These are phyloP conservation scores for Chaetoscypha palmicola DNA, from an alignment of 2,329 filamentous ascomycete species.

Conservation along the genomic window DNA sequence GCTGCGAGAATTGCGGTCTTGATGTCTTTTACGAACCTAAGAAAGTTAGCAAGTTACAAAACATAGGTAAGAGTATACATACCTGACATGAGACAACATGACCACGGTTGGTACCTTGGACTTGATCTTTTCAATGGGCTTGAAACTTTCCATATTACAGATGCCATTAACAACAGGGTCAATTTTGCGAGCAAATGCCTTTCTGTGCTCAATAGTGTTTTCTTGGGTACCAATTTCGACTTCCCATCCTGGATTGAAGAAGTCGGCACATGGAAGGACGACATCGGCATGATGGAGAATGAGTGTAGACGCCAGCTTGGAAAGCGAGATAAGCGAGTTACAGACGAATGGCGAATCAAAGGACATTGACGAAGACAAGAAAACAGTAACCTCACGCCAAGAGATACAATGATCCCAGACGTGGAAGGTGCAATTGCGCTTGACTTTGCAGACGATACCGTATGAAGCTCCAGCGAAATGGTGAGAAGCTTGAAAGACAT, in stretches of 20 bases:
- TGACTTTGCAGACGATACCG: constrained; percentile 54
- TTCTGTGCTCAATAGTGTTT: constrained; percentile 49
- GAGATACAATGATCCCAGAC: constrained; percentile 59
- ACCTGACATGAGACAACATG: constrained; percentile 56
- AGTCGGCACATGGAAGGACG: constrained; percentile 47
- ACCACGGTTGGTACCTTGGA: constrained; percentile 53
- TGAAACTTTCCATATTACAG: constrained; percentile 50
- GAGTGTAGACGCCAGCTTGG: constrained; percentile 20
- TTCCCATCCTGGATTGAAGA: constrained; percentile 60
- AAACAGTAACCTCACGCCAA: constrained; percentile 42
- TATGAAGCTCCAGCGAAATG: constrained; percentile 54
- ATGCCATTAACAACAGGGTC: constrained; percentile 61
- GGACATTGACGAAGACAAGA: constrained; percentile 27
- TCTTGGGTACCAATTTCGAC: constrained; percentile 53
- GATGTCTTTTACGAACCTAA: constrained; percentile 50
- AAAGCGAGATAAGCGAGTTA: constrained; percentile 24
- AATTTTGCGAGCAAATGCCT: constrained; percentile 51
- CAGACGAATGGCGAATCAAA: constrained; percentile 23
- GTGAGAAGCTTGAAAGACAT: constrained; percentile 55
- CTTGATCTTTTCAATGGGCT: constrained; percentile 51
- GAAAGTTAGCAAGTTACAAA: constrained; percentile 4
- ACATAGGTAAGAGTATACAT: constrained; percentile 8
- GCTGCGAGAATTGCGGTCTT: constrained; percentile 57
- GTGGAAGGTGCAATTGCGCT: constrained; percentile 50
- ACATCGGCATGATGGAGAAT: constrained; percentile 47